Base-by-base conservation (phyloP, 805 yeast genomes). In the Pichia manshurica region DNA sequence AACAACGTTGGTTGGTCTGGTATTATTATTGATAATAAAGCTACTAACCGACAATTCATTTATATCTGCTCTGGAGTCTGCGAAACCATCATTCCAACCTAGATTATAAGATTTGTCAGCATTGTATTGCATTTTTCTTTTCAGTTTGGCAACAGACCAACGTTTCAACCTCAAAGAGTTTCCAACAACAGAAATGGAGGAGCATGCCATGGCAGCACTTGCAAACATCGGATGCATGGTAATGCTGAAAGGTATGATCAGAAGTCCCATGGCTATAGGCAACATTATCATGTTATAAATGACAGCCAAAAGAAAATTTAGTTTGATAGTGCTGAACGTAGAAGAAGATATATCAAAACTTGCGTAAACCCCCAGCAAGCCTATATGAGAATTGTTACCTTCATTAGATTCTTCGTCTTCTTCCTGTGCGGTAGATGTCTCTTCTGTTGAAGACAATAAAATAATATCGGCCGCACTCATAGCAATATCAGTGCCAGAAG, bases 381-480 rank as follows among this genome's bases (percentile, higher is more conserved):
- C 50, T 20, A 22, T 31, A 31, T 21, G 57, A n/a, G 47, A 49
- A 20, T 51, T 39, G 23, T 37, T 37, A 5, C 29, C 1, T 3
- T 12, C 16, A 16, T 22, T 23, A 15, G 16, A 16, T n/a, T 39
- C 42, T 15, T 28, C 16, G 5, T 4, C 29, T 2, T 31, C 38
- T 8, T 20, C 10, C 6, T 4, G 5, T n/a, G 33, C 15, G 15
- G 8, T 25, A 7, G 15, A 17, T 15, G n/a, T 6, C 19, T 22
- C 23, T 19, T 37, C 23, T 10, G 58, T 54, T 20, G 71, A 68
- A 12, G 78, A 75, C 60, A 87, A 64, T 15, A 93, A 69, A 17
- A 93, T 96, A 34, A 93, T 77, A 64, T 89, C 96, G 0, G 99
- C 96, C n/a, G 96, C 87, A 55, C 90, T 96, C 55, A 93, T 84